phyloP scores from a whole-genome alignment of 148 eudicot species.

The Chenopodium album region DNA sequence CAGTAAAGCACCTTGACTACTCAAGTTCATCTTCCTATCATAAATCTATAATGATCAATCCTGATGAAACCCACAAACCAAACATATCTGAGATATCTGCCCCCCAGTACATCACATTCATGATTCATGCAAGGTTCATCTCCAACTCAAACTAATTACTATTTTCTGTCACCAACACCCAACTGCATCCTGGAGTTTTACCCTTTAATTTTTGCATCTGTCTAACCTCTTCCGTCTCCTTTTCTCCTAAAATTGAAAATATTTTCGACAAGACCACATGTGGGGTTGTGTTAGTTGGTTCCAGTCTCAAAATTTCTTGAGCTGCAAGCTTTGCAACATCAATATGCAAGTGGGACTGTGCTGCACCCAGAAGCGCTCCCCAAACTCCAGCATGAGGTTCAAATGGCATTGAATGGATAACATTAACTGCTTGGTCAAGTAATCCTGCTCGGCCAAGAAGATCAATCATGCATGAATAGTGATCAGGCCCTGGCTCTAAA shows the following conservation, averaged over 20 bases:
- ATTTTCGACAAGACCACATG: conserved; percentile 58
- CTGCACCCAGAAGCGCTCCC: conserved; percentile 73
- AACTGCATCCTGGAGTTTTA: conserved; percentile 61
- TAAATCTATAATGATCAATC: neutral
- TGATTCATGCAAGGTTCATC: neutral
- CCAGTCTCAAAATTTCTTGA: conserved; percentile 37
- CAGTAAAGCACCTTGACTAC: neutral
- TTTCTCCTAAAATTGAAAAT: conserved; percentile 39
- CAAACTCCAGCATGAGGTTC: conserved; percentile 59
- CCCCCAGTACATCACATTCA: neutral
- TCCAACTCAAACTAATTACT: conserved; percentile 25
- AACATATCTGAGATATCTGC: neutral
- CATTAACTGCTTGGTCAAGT: conserved; percentile 48
- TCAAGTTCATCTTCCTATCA: neutral
- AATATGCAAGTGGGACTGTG: conserved; percentile 46
- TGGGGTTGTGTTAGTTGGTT: conserved; percentile 57
- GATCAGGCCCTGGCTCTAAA: conserved; percentile 56
- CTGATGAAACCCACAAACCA: neutral
- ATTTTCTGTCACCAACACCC: conserved; percentile 48
- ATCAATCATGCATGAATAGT: conserved; percentile 69
- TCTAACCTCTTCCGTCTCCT: conserved; percentile 46
- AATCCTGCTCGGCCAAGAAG: conserved; percentile 63
- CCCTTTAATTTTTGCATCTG: conserved; percentile 40
- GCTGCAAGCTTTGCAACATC: conserved; percentile 66
- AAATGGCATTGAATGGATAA: conserved; percentile 52